Evolutionary conservation across 148 eudicot species (phyloP), one percentile per base, ranked within the genome.

Genomic region (Talinum fruticosum): DNA sequence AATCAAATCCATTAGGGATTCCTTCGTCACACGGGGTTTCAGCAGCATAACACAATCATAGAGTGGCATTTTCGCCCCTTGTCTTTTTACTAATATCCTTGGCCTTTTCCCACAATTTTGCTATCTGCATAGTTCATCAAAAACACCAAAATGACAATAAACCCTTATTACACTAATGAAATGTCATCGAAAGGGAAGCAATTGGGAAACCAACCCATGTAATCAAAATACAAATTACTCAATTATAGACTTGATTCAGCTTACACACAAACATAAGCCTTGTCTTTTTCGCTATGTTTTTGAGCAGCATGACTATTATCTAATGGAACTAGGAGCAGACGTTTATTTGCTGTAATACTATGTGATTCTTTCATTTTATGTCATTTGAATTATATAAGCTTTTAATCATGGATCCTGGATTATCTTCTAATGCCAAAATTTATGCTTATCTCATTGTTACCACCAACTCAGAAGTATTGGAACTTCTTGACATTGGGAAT

Each of bases 21-120:
- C 85, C 78, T 61, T 80, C 35, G 18, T 28, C 62, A 91, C 87
- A 73, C 79, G 83, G 54, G 96, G 97, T 77, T 96, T 96, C 75
- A 96, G 64, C 74, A 96, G 84, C 78, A 96, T 85, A 93, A 96
- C 89, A 79, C 99, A 93, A 80, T 96, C 97, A 66, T 96, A 96
- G 10, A 96, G 91, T 24, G 99, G 99, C 99, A 96, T 59, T 45
- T 79, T 79, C 2, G 5, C 47, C 6, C 4, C 62, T 44, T 34
- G n/a, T n/a, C n/a, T n/a, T n/a, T n/a, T n/a, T n/a, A n/a, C n/a
- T n/a, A n/a, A n/a, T n/a, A n/a, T 26, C 21, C 19, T 47, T 29
- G 6, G 2, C 74, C 36, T 72, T 15, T 23, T 29, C 6, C 36
- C 62, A 33, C 12, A 38, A 68, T 21, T 35, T 28, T 32, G 16